Base-by-base conservation (phyloP, 2,329 filamentous ascomycete genomes). In the Nothopassalora personata region DNA sequence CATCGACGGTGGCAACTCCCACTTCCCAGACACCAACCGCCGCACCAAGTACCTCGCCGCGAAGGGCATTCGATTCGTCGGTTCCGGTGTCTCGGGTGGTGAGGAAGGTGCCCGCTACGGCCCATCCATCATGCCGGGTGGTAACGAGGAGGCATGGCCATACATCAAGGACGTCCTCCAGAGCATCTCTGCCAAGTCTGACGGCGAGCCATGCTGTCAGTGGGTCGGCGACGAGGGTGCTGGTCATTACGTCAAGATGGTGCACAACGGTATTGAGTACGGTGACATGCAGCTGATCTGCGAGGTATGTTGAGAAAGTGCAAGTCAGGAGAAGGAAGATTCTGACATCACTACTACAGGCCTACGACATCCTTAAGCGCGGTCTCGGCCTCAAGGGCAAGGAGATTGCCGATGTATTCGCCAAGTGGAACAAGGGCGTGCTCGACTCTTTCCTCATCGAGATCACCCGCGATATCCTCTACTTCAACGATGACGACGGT, bases 231-330 rank as follows among this genome's bases (percentile, higher is more conserved):
- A 97, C 80, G 91, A 97, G 79, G 94, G 94, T 86, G 90, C 94
- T 80, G 94, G 94, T 72, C 94, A 99, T 87, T 99, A 97, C 84
- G 93, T 99, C 83, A 99, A 99, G 90, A 99, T 99, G 94, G 94
- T 99, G 66, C 94, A 99, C 88, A 99, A 99, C 81, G 94, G 94
- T 85, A 99, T 99, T 72, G 94, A 99, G 83, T 99, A 99, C 77
- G 94, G 94, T 86, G 94, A 99, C 82, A 99, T 99, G 94, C 94
- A 99, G 84, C 85, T 99, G 74, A 99, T 99, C 77, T 95, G 89
- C 80, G 94, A 99, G 87, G 93, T 96, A 80, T 71, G 85, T 56
- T 45, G 10, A 28, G 18, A 28, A 23, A 49, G 19, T 47, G 47
- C 7, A 58, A 15, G 31, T 30, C 18, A 34, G 48, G 5, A 39